A percentile compares a stretch with the other conserved stretches of the same genome.
Evolutionary conservation across 148 eudicot genomes (phyloP).

Genomic region (Rhododendron mucronatum): DNA sequence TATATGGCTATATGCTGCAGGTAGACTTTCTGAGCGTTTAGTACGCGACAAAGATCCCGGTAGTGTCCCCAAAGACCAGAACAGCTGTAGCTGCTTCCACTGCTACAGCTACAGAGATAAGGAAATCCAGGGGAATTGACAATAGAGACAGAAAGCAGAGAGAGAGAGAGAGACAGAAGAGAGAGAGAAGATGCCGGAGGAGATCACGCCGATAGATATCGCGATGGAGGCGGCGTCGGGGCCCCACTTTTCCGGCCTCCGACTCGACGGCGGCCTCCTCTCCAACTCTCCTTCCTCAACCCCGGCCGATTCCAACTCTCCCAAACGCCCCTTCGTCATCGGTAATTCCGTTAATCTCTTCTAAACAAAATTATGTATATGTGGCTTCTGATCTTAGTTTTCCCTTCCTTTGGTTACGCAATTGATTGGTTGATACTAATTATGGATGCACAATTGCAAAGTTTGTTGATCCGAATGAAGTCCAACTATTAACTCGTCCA

Average conservation of each 20-base stretch:
- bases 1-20: no score
- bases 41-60: neutral
- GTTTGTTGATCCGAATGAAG: neutral
- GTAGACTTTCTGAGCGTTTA: no score
- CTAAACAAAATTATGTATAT: neutral
- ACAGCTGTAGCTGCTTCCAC: neutral
- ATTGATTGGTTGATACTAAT: neutral
- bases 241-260: constrained; percentile 90
- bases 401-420: neutral
- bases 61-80: neutral
- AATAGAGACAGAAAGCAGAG: neutral
- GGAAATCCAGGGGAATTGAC: neutral
- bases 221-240: constrained; percentile 92
- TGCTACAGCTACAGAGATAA: neutral
- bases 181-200: constrained; percentile 9
- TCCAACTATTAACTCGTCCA: neutral
- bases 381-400: neutral
- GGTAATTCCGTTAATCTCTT: constrained; percentile 30
- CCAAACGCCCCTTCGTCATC: constrained; percentile 78
- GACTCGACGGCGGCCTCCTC: constrained; percentile 51
- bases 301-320: constrained; percentile 24
- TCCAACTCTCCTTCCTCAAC: constrained; percentile 25
- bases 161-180: neutral
- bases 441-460: neutral
- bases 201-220: constrained; percentile 59